Conservation (phyloP, 371 early-diverging fungal species). For the Funneliformis caledonium region DNA sequence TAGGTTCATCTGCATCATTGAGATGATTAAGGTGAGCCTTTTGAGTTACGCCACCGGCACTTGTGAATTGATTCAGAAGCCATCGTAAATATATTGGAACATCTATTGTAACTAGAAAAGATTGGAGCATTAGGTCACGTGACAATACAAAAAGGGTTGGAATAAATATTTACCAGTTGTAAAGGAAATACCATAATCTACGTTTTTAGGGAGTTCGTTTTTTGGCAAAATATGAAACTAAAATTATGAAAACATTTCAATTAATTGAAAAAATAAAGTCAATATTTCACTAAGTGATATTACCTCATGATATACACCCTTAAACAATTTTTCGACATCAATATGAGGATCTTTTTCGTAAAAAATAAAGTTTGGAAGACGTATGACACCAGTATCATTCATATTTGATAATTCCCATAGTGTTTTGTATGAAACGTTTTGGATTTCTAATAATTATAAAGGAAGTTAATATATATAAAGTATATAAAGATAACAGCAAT, state of each 20-base stretch:
- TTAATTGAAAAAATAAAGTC: constrained; percentile 12
- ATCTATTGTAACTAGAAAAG: constrained; percentile 56
- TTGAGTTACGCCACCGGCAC: constrained; percentile 58
- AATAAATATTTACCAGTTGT: constrained; percentile 50
- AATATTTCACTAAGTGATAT: constrained; percentile 24
- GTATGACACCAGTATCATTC: constrained; percentile 55
- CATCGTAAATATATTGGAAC: constrained; percentile 68
- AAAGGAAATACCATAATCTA: constrained; percentile 58
- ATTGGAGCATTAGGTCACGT: not conserved
- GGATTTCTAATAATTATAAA: constrained; percentile 48
- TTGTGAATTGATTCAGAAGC: constrained; percentile 58
- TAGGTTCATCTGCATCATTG: constrained; percentile 50
- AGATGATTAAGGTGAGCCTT: constrained; percentile 55
- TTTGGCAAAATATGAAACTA: constrained; percentile 52
- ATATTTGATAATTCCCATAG: constrained; percentile 54
- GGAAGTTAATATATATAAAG: not conserved
- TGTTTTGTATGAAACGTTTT: constrained; percentile 51
- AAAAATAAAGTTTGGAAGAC: constrained; percentile 51
- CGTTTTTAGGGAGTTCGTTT: constrained; percentile 52
- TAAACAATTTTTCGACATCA: constrained; percentile 59
- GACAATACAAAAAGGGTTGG: not conserved
- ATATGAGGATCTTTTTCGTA: constrained; percentile 50
- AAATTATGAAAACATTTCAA: constrained; percentile 7
- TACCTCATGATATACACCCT: constrained; percentile 57
- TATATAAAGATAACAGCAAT: not conserved